Base-by-base conservation (phyloP, 345 rosid genomes). In the Salix koriyanagi region DNA sequence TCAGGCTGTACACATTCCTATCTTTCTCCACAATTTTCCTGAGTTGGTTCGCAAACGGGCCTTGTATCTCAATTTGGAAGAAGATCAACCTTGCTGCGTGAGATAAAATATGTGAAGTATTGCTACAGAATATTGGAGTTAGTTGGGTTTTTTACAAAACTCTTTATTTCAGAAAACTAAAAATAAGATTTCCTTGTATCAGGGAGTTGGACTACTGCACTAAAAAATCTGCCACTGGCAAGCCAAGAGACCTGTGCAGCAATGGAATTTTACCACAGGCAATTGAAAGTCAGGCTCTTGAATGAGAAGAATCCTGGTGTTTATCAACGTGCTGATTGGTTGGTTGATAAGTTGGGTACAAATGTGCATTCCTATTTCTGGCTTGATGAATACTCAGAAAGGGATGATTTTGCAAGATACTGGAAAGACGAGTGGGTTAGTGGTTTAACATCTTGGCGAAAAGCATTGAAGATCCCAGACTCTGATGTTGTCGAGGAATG, bases 291-390 rank as follows among this genome's bases (percentile, higher is more conserved):
- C 72, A 88, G 97, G 83, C 80, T 96, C 65, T 69, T 91, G 86
- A 89, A 89, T 70, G 98, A 91, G 87, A 88, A 87, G 77, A 89
- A 90, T 79, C 71, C 88, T 65, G 77, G 74, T 80, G 90, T 81
- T 67, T 92, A 90, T 80, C 91, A 90, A 71, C 95, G 94, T 62
- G 83, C 90, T 79, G 99, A 96, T 89, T 96, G 98, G 99, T 81
- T 96, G 85, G 97, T 92, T 21, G 90, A 93, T 83, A 96, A 91
- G 89, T 82, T 96, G 88, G 96, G 87, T 65, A 96, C 94, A 18
- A 90, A 92, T 84, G 97, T 92, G 72, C 94, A 96, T 87, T 87
- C 98, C 41, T 92, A 93, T 85, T 91, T 93, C 82, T 92, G 99
- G 99, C 97, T 93, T 37, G 99, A 96, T 84, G 97, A 87, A 70